A percentile compares a stretch with the other conserved stretches of the same genome.
Conservation (phyloP, 306 rosid genomes). For the Begonia masoniana region DNA sequence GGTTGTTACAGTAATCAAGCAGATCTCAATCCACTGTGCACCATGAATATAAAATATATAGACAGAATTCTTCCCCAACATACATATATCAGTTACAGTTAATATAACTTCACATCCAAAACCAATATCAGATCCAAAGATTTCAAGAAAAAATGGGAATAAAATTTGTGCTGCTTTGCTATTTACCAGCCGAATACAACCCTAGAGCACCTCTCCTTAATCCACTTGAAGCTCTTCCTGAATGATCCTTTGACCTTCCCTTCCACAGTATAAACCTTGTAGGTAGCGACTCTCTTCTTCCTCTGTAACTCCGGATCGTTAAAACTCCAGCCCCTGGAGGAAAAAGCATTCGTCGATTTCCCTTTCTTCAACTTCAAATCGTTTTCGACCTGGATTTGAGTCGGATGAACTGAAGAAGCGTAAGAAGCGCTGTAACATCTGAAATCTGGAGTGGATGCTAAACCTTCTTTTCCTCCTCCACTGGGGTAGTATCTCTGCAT, state of each 20-base stretch:
- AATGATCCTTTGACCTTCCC: conserved; percentile 58
- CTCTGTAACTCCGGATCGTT: conserved; percentile 50
- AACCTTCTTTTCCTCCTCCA: conserved; percentile 12
- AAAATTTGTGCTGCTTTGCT: too few species aligned
- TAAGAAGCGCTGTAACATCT: conserved; percentile 31
- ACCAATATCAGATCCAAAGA: too few species aligned
- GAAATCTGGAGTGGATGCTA: conserved; percentile 16
- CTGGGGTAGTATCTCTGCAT: conserved; percentile 20
- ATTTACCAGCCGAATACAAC: too few species aligned
- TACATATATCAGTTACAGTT: too few species aligned
- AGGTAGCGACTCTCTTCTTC: conserved; percentile 48
- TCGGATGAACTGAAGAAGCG: neutral
- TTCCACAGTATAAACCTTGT: conserved; percentile 42
- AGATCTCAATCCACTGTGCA: too few species aligned
- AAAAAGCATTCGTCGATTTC: conserved; percentile 11
- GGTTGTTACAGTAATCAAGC: too few species aligned
- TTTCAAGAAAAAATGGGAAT: too few species aligned
- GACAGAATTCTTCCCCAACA: too few species aligned
- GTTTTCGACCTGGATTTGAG: conserved; percentile 13
- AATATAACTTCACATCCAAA: too few species aligned
- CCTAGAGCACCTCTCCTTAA: conserved; percentile 15
- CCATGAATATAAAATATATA: too few species aligned
- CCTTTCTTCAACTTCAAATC: conserved; percentile 27
- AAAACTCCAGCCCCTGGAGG: conserved; percentile 35
- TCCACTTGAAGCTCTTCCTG: conserved; percentile 46